Evolutionary conservation across 108 stramenopile genomes (phyloP).

Genomic region (Cyclostephanos tholiformis): DNA sequence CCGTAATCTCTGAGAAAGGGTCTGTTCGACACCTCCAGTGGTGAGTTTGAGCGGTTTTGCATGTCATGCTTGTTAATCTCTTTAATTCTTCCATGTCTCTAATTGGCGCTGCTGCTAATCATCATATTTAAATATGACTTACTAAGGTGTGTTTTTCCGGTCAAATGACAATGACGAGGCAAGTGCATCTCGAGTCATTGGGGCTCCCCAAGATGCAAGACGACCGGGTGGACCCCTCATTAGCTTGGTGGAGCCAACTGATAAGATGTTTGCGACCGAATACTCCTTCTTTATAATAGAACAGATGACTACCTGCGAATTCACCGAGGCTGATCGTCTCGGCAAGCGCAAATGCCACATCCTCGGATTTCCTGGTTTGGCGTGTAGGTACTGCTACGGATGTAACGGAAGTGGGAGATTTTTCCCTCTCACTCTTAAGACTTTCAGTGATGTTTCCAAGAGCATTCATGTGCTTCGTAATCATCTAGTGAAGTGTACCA

Average conservation of each 20-base stretch:
- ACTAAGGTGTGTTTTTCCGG: slow-evolving; percentile 33
- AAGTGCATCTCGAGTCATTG: slow-evolving; percentile 1
- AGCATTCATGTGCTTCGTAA: slow-evolving; percentile 44
- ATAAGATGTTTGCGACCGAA: slow-evolving; percentile 43
- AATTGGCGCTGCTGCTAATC: not conserved
- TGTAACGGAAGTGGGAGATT: slow-evolving; percentile 47
- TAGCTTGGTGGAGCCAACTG: slow-evolving; percentile 38
- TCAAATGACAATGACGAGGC: slow-evolving; percentile 10
- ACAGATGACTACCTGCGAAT: slow-evolving; percentile 48
- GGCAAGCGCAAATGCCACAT: slow-evolving; percentile 50
- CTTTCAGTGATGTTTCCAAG: slow-evolving; percentile 49
- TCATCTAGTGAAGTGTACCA: slow-evolving; percentile 55
- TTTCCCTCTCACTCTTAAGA: slow-evolving; percentile 52
- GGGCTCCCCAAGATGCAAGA: slow-evolving; percentile 1
- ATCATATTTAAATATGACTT: not conserved
- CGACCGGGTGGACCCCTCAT: slow-evolving; percentile 3
- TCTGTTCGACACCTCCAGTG: slow-evolving; percentile 30
- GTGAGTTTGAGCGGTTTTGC: slow-evolving; percentile 17
- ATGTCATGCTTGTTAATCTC: not conserved
- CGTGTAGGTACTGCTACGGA: slow-evolving; percentile 46
- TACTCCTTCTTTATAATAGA: slow-evolving; percentile 50
- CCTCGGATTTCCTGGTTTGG: slow-evolving; percentile 45
- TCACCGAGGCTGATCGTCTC: slow-evolving; percentile 51
- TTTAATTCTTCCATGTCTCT: not conserved
- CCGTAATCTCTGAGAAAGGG: slow-evolving; percentile 12